Evolutionary conservation across 2,329 filamentous ascomycete species (phyloP), one percentile per base, ranked within the genome.

Genomic region (Clonostachys chloroleuca): DNA sequence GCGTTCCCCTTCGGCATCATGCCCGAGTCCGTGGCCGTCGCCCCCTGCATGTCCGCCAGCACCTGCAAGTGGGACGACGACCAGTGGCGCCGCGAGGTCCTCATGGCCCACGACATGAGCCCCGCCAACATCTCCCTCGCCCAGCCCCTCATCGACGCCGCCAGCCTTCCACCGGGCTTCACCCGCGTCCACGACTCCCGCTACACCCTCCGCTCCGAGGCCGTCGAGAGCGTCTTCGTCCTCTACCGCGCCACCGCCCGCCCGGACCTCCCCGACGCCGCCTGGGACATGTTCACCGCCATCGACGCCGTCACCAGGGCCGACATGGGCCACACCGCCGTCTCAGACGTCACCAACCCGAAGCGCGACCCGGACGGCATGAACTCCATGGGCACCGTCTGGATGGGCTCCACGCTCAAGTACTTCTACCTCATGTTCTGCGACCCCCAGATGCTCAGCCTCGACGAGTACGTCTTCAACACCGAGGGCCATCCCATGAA

Each of bases 381-480:
- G 16, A 42, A 42, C 20, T 42, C 40, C n/a, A 42, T 42, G 40
- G 40, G 20, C 8, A 17, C 40, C 13, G 16, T 42, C 56, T 90
- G 86, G 83, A 67, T 86, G 56, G 80, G 81, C 0, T 85, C 89
- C 67, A 89, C 85, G 12, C 64, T 89, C 49, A 89, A 89, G 64
- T 89, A 89, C 53, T 87, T 88, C 47, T 90, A 85, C 53, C 61
- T 89, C 44, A 77, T 88, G 30, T 90, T 89, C 54, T 81, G 78
- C 20, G 76, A 84, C 13, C 78, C 81, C 1, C 73, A 78, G n/a
- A 56, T 83, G 34, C 69, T 87, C 41, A 85, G 75, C 57, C 63
- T 89, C 57, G 86, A 90, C 61, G 77, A 87, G 9, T 89, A 73
- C 61, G 82, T 89, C 37, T 62, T 83, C 34, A 79, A 77, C 46